Conservation (phyloP, 2,329 filamentous ascomycete genomes). For the Zarea fungicola region DNA sequence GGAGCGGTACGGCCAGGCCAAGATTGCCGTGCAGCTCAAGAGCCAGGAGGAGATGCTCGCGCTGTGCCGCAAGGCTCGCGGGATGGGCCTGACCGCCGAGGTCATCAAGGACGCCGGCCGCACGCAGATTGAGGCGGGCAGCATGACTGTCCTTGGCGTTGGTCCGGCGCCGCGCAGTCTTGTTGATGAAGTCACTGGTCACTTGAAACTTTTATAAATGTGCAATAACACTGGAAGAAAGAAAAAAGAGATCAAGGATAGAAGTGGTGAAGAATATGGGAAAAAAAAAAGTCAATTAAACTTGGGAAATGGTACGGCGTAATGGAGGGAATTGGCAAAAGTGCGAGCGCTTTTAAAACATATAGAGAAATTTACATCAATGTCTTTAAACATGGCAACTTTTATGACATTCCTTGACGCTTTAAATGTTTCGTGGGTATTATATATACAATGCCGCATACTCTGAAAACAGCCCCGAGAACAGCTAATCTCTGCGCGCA, state of each 20-base stretch:
- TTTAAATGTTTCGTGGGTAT: constrained; percentile 17
- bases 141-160: constrained; percentile 84
- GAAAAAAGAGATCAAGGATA: background rate
- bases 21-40: constrained; percentile 87
- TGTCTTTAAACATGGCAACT: background rate
- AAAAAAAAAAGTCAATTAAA: constrained; percentile 1
- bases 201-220: constrained; percentile 71
- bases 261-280: too few species aligned
- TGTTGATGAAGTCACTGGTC: constrained; percentile 79
- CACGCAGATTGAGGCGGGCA: constrained; percentile 92
- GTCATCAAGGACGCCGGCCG: constrained; percentile 93
- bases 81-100: constrained; percentile 79
- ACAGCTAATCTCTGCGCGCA: constrained; percentile 58
- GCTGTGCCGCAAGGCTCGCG: constrained; percentile 72
- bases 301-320: background rate
- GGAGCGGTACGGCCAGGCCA: constrained; percentile 83
- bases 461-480: constrained; percentile 3
- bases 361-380: background rate
- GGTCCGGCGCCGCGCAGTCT: constrained; percentile 77
- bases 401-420: constrained; percentile 1
- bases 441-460: constrained; percentile 12
- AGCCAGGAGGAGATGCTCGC: constrained; percentile 75
- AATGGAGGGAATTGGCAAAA: too few species aligned
- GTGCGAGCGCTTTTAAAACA: too few species aligned
- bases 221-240: background rate